Percentiles rank a stretch among this genome's conserved stretches.
These are phyloP conservation scores for Colletotrichum trifolii DNA, from an alignment of 2,329 filamentous ascomycete species.

Conservation along the genomic window DNA sequence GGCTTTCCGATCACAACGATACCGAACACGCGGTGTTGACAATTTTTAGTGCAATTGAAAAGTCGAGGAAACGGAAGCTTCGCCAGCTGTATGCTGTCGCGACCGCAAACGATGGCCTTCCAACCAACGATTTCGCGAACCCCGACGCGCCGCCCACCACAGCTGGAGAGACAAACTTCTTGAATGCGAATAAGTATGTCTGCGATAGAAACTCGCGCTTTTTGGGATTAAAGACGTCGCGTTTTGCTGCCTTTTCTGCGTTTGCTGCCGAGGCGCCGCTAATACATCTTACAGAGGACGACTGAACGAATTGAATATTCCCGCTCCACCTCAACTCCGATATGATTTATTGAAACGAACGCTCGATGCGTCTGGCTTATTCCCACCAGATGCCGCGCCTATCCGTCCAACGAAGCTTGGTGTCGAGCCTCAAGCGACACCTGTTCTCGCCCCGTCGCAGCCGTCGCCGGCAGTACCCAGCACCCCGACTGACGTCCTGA, in stretches of 20 bases:
- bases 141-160: conserved; percentile 66
- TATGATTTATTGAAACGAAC: conserved; percentile 56
- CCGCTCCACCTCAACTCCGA: conserved; percentile 57
- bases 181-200: conserved; percentile 71
- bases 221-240: conserved; percentile 37
- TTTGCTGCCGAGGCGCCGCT: conserved; percentile 7
- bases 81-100: conserved; percentile 86
- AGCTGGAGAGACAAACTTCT: conserved; percentile 64
- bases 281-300: conserved; percentile 51
- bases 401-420: conserved; percentile 19
- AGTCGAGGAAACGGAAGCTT: conserved; percentile 90
- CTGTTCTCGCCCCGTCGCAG: conserved; percentile 4
- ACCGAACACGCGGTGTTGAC: conserved; percentile 57
- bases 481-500: conserved; percentile 15
- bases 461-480: conserved; percentile 5
- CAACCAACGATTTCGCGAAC: conserved; percentile 67
- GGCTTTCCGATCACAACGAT: conserved; percentile 62
- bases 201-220: conserved; percentile 23
- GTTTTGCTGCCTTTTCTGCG: conserved; percentile 31
- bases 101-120: conserved; percentile 73
- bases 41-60: conserved; percentile 73
- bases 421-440: conserved; percentile 20
- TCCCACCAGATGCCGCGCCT: conserved; percentile 19
- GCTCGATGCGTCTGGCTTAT: conserved; percentile 44
- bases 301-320: conserved; percentile 65